phyloP scores from a whole-genome alignment of 2,329 filamentous ascomycete genomes.

The Colletotrichum sp. region DNA sequence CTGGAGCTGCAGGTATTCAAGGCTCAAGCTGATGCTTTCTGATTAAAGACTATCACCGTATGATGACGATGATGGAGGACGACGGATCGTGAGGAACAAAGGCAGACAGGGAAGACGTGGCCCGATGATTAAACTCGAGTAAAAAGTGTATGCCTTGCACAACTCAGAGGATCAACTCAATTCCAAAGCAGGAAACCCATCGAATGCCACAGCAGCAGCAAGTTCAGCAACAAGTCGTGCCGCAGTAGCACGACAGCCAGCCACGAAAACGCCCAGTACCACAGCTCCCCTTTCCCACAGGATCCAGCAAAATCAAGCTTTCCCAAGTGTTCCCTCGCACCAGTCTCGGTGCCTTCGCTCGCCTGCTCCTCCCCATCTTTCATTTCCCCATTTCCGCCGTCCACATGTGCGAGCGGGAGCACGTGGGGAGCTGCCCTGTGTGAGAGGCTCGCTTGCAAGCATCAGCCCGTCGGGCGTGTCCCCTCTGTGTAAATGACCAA shows the following conservation, averaged over 20 bases:
- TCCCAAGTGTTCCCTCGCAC: neutral
- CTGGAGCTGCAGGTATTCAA: neutral
- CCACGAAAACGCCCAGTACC: neutral
- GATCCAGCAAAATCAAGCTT: conserved; percentile 16
- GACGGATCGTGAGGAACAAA: neutral
- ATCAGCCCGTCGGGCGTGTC: neutral
- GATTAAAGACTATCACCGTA: neutral
- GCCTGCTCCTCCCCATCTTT: neutral
- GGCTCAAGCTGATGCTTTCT: neutral
- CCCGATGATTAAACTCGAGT: neutral
- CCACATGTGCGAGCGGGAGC: conserved; percentile 4
- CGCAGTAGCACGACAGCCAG: neutral
- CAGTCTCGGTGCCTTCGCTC: neutral
- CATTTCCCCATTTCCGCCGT: conserved; percentile 4
- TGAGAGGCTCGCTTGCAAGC: neutral
- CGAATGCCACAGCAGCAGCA: neutral
- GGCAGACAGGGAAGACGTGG: neutral
- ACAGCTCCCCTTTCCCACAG: conserved; percentile 1
- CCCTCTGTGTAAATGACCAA: neutral
- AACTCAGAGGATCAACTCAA: neutral
- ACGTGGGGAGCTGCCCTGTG: conserved; percentile 18
- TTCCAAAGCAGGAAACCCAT: neutral
- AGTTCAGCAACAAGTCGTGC: neutral
- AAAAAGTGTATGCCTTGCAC: neutral
- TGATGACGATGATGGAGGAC: neutral